Percentiles rank a stretch among this genome's conserved stretches.
phyloP scores from a whole-genome alignment of 306 rosid genomes.

The Lupinus albus region DNA sequence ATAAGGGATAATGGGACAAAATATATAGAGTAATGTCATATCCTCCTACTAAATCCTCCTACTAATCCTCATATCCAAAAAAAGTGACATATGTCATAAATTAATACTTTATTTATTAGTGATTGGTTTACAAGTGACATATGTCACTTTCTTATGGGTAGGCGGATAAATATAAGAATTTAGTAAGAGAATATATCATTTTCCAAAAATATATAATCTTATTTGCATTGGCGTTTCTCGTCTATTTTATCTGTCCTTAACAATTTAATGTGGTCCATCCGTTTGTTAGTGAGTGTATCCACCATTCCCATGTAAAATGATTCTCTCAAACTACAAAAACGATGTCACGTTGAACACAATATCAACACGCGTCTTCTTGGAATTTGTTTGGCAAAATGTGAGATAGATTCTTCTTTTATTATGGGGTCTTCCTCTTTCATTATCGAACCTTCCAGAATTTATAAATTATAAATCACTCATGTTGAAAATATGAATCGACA shows the following conservation, averaged over 20 bases:
- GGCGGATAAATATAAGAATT: no score
- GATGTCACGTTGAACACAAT: background rate
- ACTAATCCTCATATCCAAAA: no score
- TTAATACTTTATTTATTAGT: no score
- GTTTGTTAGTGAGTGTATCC: background rate
- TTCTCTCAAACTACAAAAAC: background rate
- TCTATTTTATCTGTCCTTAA: background rate
- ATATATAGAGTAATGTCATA: no score
- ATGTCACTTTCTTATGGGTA: no score
- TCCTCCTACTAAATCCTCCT: no score
- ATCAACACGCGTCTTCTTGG: constrained; percentile 28
- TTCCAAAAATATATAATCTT: no score
- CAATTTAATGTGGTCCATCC: background rate
- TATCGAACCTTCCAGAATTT: constrained; percentile 43
- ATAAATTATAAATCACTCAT: constrained; percentile 9
- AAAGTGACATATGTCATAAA: no score
- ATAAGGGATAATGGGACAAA: no score
- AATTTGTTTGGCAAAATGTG: constrained; percentile 7
- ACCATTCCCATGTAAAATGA: constrained; percentile 3
- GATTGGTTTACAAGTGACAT: no score
- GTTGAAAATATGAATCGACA: background rate
- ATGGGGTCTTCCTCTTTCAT: constrained; percentile 31
- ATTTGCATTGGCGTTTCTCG: background rate
- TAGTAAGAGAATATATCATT: no score
- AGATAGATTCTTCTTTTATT: constrained; percentile 40